Base-by-base conservation (phyloP, 176 grass and related monocot genomes). In the Oryza meyeriana region DNA sequence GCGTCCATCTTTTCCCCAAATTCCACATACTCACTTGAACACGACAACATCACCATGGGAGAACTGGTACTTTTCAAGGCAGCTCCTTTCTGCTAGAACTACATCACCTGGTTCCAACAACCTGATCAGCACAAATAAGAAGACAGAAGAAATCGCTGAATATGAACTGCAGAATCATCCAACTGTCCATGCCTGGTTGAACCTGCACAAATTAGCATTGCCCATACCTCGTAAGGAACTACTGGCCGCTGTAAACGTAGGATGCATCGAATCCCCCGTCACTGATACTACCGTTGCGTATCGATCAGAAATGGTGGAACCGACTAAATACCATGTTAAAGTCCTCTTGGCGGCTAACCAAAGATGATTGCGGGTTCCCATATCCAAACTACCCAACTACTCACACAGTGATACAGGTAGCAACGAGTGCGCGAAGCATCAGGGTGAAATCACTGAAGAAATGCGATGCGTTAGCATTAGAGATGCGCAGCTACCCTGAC, bases 201-300 rank as follows among this genome's bases (percentile, higher is more conserved):
- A 52, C 61, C 8, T n/a, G 18, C 66, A 79, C 42, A 59, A 82
- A 79, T 52, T 86, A 25, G 79, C 86, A 82, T 67, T 69, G 14
- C 68, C 27, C 39, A 62, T 85, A 90, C 87, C 83, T 80, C 48
- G n/a, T 14, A 92, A 89, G 58, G 22, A 62, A 72, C 16, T 66
- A 35, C n/a, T 47, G 47, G 80, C n/a, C 20, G 87, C 88, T 39
- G 88, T 64, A 64, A 98, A 86, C 12, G 92, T 95, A 40, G 96
- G 96, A 79, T 90, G 72, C 96, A 98, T 98, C 16, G 96, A 95
- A 79, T 68, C 80, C 24, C 90, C 96, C 20, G 65, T 86, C 18
- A 91, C 72, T 8, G 79, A 64, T 34, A 67, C 41, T 18, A 93
- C 4, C 1, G 47, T 59, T n/a, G 16, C 63, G 47, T 85, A 95